Evolutionary conservation across 2,329 filamentous ascomycete species (phyloP).

Genomic region (Colletotrichum trifolii): DNA sequence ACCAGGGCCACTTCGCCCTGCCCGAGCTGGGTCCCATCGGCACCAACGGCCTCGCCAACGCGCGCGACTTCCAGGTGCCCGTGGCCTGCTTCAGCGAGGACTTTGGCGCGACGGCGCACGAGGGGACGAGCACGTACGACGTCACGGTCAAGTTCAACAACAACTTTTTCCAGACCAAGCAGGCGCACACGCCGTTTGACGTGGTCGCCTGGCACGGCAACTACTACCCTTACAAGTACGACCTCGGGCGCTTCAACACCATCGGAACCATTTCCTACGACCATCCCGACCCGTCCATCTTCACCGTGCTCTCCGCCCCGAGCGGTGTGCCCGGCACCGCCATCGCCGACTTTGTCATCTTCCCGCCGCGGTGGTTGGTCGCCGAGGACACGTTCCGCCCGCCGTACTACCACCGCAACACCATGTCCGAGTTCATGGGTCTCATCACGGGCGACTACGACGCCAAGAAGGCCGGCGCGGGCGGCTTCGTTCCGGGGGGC

Average conservation of each 20-base stretch:
- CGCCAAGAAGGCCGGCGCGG: slow-evolving; percentile 65
- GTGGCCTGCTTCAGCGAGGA: slow-evolving; percentile 76
- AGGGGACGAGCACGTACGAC: slow-evolving; percentile 53
- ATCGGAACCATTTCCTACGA: slow-evolving; percentile 80
- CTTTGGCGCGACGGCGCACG: slow-evolving; percentile 50
- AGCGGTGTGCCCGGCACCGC: slow-evolving; percentile 71
- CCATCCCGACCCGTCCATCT: slow-evolving; percentile 83
- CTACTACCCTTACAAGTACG: slow-evolving; percentile 86
- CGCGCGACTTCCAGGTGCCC: slow-evolving; percentile 80
- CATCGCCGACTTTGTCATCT: slow-evolving; percentile 78
- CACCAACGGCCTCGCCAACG: slow-evolving; percentile 79
- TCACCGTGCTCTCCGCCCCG: slow-evolving; percentile 75
- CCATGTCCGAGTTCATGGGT: slow-evolving; percentile 74
- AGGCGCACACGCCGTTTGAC: slow-evolving; percentile 80
- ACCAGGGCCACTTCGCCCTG: slow-evolving; percentile 77
- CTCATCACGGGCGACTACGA: slow-evolving; percentile 69
- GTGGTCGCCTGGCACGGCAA: slow-evolving; percentile 85
- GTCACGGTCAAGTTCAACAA: slow-evolving; percentile 76
- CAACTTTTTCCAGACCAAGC: slow-evolving; percentile 71
- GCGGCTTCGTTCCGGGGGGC: slow-evolving; percentile 69
- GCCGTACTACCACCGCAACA: slow-evolving; percentile 79
- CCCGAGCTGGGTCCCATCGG: slow-evolving; percentile 80
- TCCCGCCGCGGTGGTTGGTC: slow-evolving; percentile 78
- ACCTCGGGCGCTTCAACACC: slow-evolving; percentile 80
- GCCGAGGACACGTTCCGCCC: slow-evolving; percentile 77